Base-by-base conservation (phyloP, 1,284 basidiomycete species). In the Lignosus rhinocerotis region DNA sequence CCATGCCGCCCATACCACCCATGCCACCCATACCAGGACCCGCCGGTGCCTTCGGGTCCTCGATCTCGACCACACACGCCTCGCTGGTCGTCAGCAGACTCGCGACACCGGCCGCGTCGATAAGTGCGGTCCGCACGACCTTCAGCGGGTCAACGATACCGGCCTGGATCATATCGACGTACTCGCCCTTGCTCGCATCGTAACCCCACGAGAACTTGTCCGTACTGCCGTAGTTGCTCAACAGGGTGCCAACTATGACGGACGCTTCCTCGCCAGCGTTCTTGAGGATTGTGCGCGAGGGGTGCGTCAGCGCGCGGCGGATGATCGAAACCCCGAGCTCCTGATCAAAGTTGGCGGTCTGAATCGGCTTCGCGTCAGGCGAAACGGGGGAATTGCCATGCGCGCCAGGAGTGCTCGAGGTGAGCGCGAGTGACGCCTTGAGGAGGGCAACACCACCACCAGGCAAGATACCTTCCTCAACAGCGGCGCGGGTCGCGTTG, bases 381-480 rank as follows among this genome's bases (percentile, higher is more conserved):
- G 38, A 79, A 69, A 61, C 68, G 63, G 51, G 78, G 62, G 33
- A 75, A 42, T 68, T 67, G 50, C 72, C 72, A 12, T 70, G 59
- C 30, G 63, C 59, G 39, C 71, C 70, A 2, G 85, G 83, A 3
- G 83, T 77, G 53, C 76, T 78, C 47, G 87, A 87, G 12, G 82
- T 78, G 58, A 98, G 87, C 55, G 90, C 82, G 42, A 93, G 81
- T 30, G 90, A 92, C 2, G 96, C 95, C 79, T 96, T 97, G 72
- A 96, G 83, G 32, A 93, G 83, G 21, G 94, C 94, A 36, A 93
- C 88, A 76, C 95, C 95, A 75, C 96, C 95, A 62, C 96, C 96
- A 58, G 95, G 94, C 43, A 98, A 90, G 69, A 98, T 97, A 72
- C 96, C 96, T 76, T 98, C 94, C 79, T 98, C 96, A 51, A 99